Evolutionary conservation across 169 alveolate genomes (phyloP).

Genomic region (Hepatocystis sp.): DNA sequence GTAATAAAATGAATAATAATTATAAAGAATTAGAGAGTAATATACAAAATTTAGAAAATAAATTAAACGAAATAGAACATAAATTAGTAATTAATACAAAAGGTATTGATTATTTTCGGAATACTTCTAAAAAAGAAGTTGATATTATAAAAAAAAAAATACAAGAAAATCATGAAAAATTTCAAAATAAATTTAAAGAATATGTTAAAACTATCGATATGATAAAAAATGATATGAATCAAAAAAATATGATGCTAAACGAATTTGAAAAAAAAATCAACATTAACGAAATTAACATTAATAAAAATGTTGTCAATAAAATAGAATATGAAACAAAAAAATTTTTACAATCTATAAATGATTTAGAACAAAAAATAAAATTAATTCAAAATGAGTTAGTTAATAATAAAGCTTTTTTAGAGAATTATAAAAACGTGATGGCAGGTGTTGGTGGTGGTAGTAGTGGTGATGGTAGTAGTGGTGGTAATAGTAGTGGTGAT

Average conservation of each 20-base stretch:
- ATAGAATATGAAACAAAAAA: slow-evolving; percentile 51
- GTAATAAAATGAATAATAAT: slow-evolving; percentile 17
- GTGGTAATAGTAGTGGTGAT: too few species aligned
- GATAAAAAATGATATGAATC: slow-evolving; percentile 29
- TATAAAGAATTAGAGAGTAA: slow-evolving; percentile 6
- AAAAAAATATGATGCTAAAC: slow-evolving; percentile 26
- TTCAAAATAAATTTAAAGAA: slow-evolving; percentile 48
- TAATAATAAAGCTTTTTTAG: too few species aligned
- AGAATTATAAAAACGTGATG: too few species aligned
- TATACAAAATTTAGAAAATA: slow-evolving; percentile 17
- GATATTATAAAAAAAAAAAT: slow-evolving; percentile 50
- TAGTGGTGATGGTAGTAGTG: too few species aligned
- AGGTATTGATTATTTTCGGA: slow-evolving; percentile 33
- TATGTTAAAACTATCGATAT: slow-evolving; percentile 36
- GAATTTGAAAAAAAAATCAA: slow-evolving; percentile 37
- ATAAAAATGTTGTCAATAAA: slow-evolving; percentile 14
- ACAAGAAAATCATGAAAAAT: slow-evolving; percentile 45
- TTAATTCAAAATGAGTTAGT: slow-evolving; percentile 1
- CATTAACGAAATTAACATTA: slow-evolving; percentile 32
- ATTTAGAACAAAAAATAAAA: slow-evolving; percentile 32
- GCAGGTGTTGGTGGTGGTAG: too few species aligned
- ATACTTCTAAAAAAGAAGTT: slow-evolving; percentile 38
- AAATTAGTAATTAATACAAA: slow-evolving; percentile 17
- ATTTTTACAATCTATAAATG: slow-evolving; percentile 23
- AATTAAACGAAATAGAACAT: slow-evolving; percentile 34